phyloP scores from a whole-genome alignment of 169 alveolate species.

The Amoebophrya sp. region DNA sequence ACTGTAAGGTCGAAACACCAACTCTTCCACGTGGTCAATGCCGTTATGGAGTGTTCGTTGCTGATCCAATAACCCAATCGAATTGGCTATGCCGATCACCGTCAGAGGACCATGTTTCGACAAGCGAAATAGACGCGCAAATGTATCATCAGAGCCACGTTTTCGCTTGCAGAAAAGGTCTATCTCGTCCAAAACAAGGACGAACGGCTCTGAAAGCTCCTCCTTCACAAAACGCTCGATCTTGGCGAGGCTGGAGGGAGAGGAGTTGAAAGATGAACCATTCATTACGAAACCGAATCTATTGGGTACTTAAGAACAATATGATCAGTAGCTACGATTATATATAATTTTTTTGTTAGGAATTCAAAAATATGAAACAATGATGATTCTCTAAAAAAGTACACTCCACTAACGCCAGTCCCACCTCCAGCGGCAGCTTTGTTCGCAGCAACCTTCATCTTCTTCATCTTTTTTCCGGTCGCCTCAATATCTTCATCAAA shows the following conservation, averaged over 20 bases:
- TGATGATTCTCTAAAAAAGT: too few relatives aligned
- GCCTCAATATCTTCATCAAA: too few relatives aligned
- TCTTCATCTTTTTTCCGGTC: too few relatives aligned
- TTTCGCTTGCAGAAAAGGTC: slow-evolving; percentile 10
- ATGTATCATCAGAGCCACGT: not conserved
- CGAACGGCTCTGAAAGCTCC: not conserved
- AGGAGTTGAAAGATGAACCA: not conserved
- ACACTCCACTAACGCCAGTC: too few relatives aligned
- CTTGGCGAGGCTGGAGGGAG: not conserved
- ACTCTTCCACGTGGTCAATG: not conserved
- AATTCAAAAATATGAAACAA: too few relatives aligned
- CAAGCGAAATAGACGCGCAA: not conserved
- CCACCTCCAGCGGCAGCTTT: too few relatives aligned
- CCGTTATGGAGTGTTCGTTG: not conserved
- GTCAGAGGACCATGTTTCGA: not conserved
- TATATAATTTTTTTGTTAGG: too few relatives aligned
- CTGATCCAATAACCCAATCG: slow-evolving; percentile 14
- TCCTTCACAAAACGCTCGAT: not conserved
- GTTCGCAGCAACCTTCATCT: too few relatives aligned
- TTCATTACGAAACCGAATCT: too few relatives aligned
- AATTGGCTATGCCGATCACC: not conserved
- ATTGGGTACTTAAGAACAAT: too few relatives aligned
- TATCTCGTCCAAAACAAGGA: not conserved
- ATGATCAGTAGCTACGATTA: too few relatives aligned
- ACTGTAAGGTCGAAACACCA: not conserved